Conservation (phyloP, 352 stramenopile species). For the Globisporangium apiculatum region DNA sequence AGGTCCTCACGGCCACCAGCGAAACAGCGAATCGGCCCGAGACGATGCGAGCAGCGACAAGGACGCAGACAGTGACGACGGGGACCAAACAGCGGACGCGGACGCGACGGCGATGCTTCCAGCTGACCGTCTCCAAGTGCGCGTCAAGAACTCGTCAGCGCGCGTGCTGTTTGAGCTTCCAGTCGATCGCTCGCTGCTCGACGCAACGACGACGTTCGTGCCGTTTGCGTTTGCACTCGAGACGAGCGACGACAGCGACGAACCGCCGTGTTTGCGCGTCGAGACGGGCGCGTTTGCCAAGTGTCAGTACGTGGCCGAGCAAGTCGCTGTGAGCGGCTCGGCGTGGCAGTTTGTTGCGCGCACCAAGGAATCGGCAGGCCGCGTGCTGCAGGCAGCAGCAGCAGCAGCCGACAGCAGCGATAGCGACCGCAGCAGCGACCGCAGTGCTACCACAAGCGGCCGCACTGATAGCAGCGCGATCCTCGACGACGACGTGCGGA, state of each 20-base stretch:
- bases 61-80: conserved; percentile 1
- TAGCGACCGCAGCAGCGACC: neutral
- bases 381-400: conserved; percentile 1
- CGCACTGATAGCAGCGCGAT: neutral
- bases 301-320: conserved; percentile 57
- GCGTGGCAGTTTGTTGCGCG: conserved; percentile 42
- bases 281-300: conserved; percentile 66
- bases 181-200: conserved; percentile 24
- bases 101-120: conserved; percentile 8
- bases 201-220: conserved; percentile 25
- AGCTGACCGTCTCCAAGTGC: conserved; percentile 43
- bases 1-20: no score
- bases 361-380: conserved; percentile 19
- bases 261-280: conserved; percentile 36
- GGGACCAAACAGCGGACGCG: no score
- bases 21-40: no score
- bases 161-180: conserved; percentile 65
- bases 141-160: conserved; percentile 52
- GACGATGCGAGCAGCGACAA: conserved; percentile 1
- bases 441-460: neutral
- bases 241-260: conserved; percentile 28
- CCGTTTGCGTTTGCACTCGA: conserved; percentile 48
- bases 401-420: neutral
- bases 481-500: conserved; percentile 3
- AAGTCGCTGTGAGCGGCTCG: conserved; percentile 36